Evolutionary conservation across 805 yeast genomes (phyloP).

Genomic region (Ogataea nitratoaversa): DNA sequence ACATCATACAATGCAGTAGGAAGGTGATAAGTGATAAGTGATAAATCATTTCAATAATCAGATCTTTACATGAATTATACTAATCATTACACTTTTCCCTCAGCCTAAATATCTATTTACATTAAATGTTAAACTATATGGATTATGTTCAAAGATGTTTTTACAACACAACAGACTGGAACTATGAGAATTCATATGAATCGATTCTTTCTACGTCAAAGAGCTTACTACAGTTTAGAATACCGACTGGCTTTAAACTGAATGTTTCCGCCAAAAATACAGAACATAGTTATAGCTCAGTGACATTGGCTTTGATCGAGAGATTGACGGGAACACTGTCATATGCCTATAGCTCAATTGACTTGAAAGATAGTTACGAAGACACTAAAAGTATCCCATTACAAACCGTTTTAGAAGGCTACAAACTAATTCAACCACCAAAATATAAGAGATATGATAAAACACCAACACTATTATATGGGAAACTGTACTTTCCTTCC

Average conservation of each 20-base stretch:
- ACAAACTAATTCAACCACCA: constrained; percentile 39
- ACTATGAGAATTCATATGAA: constrained; percentile 71
- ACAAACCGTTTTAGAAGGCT: constrained; percentile 69
- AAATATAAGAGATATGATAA: constrained; percentile 1
- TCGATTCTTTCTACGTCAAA: constrained; percentile 69
- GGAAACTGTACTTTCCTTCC: constrained; percentile 85
- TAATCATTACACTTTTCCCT: background rate
- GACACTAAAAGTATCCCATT: constrained; percentile 52
- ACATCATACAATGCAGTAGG: too few relatives aligned
- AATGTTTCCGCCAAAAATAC: constrained; percentile 70
- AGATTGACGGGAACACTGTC: constrained; percentile 78
- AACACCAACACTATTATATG: constrained; percentile 58
- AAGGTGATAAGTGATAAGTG: too few relatives aligned
- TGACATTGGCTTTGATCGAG: constrained; percentile 61
- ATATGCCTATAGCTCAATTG: constrained; percentile 67
- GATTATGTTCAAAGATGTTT: constrained; percentile 77
- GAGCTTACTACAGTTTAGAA: constrained; percentile 64
- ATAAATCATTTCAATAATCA: too few relatives aligned
- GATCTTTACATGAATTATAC: too few relatives aligned
- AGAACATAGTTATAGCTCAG: constrained; percentile 64
- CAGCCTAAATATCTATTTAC: too few relatives aligned
- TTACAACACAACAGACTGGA: constrained; percentile 70
- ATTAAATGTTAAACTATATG: constrained; percentile 73
- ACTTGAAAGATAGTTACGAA: constrained; percentile 42
- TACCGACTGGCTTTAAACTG: constrained; percentile 65